These are phyloP conservation scores for Gardenia jasminoides DNA, from an alignment of 257 asterid species.

Conservation along the genomic window DNA sequence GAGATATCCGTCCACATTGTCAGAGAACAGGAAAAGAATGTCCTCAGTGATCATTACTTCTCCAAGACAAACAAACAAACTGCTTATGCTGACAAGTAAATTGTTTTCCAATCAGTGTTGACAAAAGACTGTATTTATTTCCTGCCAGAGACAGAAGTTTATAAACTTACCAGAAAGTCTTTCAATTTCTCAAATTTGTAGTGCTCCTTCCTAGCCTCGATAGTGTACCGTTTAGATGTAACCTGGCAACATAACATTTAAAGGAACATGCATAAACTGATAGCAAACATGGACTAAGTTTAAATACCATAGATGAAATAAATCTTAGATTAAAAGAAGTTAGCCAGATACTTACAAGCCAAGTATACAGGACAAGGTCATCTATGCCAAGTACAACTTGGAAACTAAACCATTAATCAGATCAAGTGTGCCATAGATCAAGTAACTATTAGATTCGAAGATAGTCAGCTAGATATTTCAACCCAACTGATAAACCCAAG, in stretches of 20 bases:
- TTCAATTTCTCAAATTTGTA: constrained; percentile 66
- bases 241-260: constrained; percentile 50
- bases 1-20: constrained; percentile 24
- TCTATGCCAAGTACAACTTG: background rate
- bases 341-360: background rate
- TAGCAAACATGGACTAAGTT: background rate
- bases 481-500: too few species aligned
- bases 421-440: background rate
- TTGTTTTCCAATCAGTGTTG: background rate
- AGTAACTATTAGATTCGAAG: too few species aligned
- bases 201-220: constrained; percentile 85
- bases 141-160: background rate
- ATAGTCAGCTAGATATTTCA: too few species aligned
- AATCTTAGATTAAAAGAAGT: background rate
- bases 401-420: background rate
- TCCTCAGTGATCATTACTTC: background rate
- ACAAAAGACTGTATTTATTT: background rate
- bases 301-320: background rate
- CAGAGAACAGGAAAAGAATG: constrained; percentile 21
- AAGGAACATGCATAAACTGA: constrained; percentile 3
- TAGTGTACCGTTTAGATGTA: constrained; percentile 76
- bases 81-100: background rate
- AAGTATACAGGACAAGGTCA: background rate
- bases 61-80: background rate
- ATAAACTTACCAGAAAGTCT: constrained; percentile 74